phyloP scores from a whole-genome alignment of 2,329 filamentous ascomycete species.

The Cryoendolithus antarcticus region DNA sequence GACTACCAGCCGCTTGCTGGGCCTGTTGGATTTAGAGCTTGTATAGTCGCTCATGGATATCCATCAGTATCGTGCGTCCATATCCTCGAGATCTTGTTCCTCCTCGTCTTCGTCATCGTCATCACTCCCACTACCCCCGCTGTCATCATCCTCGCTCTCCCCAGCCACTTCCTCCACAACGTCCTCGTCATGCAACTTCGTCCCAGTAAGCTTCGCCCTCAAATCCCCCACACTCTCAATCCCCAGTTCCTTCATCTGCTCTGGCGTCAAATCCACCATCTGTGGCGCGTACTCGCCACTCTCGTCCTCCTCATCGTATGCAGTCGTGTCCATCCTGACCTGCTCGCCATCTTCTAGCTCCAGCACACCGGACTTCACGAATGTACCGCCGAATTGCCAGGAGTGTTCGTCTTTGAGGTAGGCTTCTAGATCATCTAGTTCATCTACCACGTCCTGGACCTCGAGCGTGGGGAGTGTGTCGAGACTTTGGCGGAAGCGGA shows the following conservation, averaged over 20 bases:
- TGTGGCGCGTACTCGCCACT: constrained; percentile 52
- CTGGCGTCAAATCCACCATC: constrained; percentile 42
- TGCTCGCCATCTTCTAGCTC: constrained; percentile 53
- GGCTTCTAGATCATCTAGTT: constrained; percentile 42
- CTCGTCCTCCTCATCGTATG: constrained; percentile 47
- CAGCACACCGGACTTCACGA: constrained; percentile 45
- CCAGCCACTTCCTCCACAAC: constrained; percentile 4
- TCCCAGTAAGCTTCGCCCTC: constrained; percentile 10
- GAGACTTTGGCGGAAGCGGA: constrained; percentile 39
- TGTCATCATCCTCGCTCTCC: constrained; percentile 10
- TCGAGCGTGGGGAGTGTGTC: constrained; percentile 32
- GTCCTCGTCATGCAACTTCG: constrained; percentile 10
- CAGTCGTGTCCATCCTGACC: constrained; percentile 42
- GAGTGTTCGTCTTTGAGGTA: constrained; percentile 43
- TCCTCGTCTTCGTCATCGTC: constrained; percentile 26
- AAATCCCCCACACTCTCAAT: constrained; percentile 15
- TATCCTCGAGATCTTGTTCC: constrained; percentile 25
- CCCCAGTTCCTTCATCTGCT: constrained; percentile 28
- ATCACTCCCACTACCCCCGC: constrained; percentile 20
- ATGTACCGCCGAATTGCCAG: constrained; percentile 45
- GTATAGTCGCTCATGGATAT: too few species aligned
- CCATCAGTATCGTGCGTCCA: constrained; percentile 19
- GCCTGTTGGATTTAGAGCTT: too few species aligned
- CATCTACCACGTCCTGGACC: constrained; percentile 34
- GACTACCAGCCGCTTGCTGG: too few species aligned